Percentiles rank a stretch among this genome's conserved stretches.
These are phyloP conservation scores for Cercospora beticola DNA, from an alignment of 2,329 filamentous ascomycete species.

Conservation along the genomic window DNA sequence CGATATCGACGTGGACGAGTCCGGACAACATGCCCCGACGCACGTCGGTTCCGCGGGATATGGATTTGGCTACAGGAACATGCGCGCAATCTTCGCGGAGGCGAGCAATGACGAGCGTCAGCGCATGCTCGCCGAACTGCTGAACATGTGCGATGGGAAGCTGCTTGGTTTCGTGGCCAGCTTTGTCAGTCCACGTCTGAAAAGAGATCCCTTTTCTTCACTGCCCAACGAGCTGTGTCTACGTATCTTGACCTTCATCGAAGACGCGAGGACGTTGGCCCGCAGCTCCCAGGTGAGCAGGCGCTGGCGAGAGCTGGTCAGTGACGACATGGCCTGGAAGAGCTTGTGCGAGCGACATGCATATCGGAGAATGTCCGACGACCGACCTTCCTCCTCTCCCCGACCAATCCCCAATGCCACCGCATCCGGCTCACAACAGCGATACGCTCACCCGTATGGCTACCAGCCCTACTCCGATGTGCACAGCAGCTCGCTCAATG, in stretches of 20 bases:
- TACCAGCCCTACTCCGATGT: slow-evolving; percentile 29
- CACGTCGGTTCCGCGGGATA: slow-evolving; percentile 31
- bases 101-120: slow-evolving; percentile 75
- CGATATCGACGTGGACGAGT: slow-evolving; percentile 35
- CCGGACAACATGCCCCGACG: slow-evolving; percentile 26
- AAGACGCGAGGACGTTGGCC: slow-evolving; percentile 91
- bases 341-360: slow-evolving; percentile 94
- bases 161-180: slow-evolving; percentile 94
- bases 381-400: slow-evolving; percentile 29
- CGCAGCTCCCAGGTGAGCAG: slow-evolving; percentile 94
- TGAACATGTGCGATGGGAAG: slow-evolving; percentile 93
- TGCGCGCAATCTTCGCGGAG: slow-evolving; percentile 75
- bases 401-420: slow-evolving; percentile 25
- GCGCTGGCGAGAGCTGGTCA: slow-evolving; percentile 88
- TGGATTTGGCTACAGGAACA: slow-evolving; percentile 60
- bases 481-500: slow-evolving; percentile 35
- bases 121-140: slow-evolving; percentile 77
- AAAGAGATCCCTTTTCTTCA: slow-evolving; percentile 92
- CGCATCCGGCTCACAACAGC: slow-evolving; percentile 19
- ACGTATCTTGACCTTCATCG: slow-evolving; percentile 92
- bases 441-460: slow-evolving; percentile 33
- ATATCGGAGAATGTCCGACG: slow-evolving; percentile 63
- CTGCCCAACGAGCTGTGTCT: slow-evolving; percentile 92
- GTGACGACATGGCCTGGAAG: slow-evolving; percentile 98
- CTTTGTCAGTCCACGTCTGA: slow-evolving; percentile 88